These are phyloP conservation scores for Posidonia australis DNA, from an alignment of 106 monocot genomes.

Conservation along the genomic window DNA sequence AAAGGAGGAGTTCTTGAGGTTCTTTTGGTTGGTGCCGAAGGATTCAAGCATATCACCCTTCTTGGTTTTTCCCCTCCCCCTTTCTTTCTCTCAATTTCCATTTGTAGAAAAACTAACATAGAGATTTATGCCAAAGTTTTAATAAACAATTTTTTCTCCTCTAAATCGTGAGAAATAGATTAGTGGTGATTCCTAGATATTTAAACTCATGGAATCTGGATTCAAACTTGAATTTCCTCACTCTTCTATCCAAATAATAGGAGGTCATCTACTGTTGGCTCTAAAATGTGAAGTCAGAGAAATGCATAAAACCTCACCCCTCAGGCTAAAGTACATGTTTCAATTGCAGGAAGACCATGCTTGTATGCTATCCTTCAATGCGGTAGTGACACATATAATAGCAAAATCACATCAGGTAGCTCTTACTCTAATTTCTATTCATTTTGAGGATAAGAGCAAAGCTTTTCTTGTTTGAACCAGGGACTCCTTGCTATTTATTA, in stretches of 20 bases:
- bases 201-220: too few relatives aligned
- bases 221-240: too few relatives aligned
- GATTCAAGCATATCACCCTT: background rate
- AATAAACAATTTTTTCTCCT: too few relatives aligned
- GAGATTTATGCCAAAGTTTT: too few relatives aligned
- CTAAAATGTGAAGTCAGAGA: background rate
- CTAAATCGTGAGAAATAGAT: too few relatives aligned
- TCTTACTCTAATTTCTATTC: background rate
- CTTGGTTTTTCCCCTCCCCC: background rate
- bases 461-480: background rate
- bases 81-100: background rate
- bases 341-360: background rate
- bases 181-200: too few relatives aligned
- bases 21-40: conserved; percentile 10
- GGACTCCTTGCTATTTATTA: too few relatives aligned
- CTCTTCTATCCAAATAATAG: too few relatives aligned
- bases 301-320: background rate
- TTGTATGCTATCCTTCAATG: conserved; percentile 1
- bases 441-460: background rate
- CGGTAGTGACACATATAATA: background rate
- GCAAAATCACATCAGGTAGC: conserved; percentile 12
- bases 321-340: background rate
- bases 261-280: background rate
- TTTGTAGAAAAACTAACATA: background rate
- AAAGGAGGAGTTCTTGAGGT: conserved; percentile 14